Percentiles rank a stretch among this genome's conserved stretches.
These are phyloP conservation scores for Plasmopara muralis DNA, from an alignment of 352 stramenopile genomes.

Conservation along the genomic window DNA sequence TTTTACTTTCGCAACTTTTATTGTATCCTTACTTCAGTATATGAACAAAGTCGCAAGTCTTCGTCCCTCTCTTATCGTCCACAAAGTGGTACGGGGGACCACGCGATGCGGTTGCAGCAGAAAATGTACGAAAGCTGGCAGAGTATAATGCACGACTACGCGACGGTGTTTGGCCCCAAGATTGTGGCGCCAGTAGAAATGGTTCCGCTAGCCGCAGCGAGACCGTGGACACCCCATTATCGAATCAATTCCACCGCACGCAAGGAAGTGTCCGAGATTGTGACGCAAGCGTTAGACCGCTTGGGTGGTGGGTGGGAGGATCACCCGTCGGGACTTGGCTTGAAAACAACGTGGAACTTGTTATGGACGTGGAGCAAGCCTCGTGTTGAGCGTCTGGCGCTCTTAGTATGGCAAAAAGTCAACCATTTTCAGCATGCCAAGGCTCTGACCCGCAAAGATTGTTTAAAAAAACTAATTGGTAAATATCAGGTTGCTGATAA, in stretches of 20 bases:
- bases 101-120: slow-evolving; percentile 55
- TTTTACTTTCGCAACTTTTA: slow-evolving; percentile 63
- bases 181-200: slow-evolving; percentile 31
- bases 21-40: slow-evolving; percentile 70
- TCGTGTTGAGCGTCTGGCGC: slow-evolving; percentile 63
- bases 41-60: slow-evolving; percentile 35
- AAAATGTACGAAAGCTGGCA: slow-evolving; percentile 81
- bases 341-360: slow-evolving; percentile 89
- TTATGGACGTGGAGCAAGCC: slow-evolving; percentile 90
- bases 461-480: slow-evolving; percentile 84
- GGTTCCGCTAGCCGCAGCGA: slow-evolving; percentile 21
- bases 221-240: slow-evolving; percentile 57
- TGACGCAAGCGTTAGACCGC: slow-evolving; percentile 55
- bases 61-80: slow-evolving; percentile 18
- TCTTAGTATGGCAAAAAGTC: slow-evolving; percentile 91
- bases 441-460: slow-evolving; percentile 91
- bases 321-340: slow-evolving; percentile 60
- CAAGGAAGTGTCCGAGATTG: slow-evolving; percentile 79
- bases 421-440: slow-evolving; percentile 92
- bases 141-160: slow-evolving; percentile 83
- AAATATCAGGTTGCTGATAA: slow-evolving; percentile 52
- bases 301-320: slow-evolving; percentile 57
- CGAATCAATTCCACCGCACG: slow-evolving; percentile 74
- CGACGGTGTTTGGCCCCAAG: slow-evolving; percentile 62
- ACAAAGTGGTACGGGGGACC: slow-evolving; percentile 21